Percentiles rank a stretch among this genome's conserved stretches.
These are phyloP conservation scores for Corniculantispora saksenae DNA, from an alignment of 2,329 filamentous ascomycete species.

Conservation along the genomic window DNA sequence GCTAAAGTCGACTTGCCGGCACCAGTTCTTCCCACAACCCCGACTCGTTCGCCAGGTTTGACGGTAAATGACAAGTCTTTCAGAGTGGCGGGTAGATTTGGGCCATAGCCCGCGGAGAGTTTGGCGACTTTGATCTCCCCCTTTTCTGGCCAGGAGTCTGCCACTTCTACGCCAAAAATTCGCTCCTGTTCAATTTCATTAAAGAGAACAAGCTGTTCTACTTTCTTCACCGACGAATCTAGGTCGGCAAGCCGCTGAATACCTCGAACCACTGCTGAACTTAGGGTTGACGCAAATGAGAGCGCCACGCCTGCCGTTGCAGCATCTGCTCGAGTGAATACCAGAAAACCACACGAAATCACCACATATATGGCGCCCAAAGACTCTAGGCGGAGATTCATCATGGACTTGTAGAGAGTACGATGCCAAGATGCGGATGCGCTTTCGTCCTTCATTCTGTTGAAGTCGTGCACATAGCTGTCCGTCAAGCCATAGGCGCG, in stretches of 20 bases:
- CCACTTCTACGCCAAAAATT: conserved; percentile 55
- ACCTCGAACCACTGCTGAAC: conserved; percentile 56
- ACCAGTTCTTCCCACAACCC: conserved; percentile 2
- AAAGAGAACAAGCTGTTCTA: conserved; percentile 69
- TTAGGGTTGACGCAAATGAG: conserved; percentile 65
- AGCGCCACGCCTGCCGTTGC: conserved; percentile 69
- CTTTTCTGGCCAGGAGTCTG: conserved; percentile 68
- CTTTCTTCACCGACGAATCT: conserved; percentile 70
- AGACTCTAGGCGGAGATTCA: conserved; percentile 64
- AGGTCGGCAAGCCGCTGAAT: conserved; percentile 59
- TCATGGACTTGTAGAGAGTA: conserved; percentile 70
- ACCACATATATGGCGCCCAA: conserved; percentile 65
- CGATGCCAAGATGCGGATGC: conserved; percentile 62
- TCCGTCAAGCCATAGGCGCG: conserved; percentile 65
- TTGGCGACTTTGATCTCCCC: conserved; percentile 66
- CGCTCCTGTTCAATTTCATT: conserved; percentile 63
- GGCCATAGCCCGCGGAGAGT: conserved; percentile 65
- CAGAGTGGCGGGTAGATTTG: conserved; percentile 65
- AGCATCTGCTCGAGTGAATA: conserved; percentile 59
- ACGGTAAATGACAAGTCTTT: conserved; percentile 64
- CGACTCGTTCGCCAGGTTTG: conserved; percentile 61
- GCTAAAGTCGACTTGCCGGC: conserved; percentile 11
- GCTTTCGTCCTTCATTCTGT: conserved; percentile 52
- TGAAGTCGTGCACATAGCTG: conserved; percentile 51
- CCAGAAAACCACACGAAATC: conserved; percentile 59